phyloP scores from a whole-genome alignment of 2,329 filamentous ascomycete species.

The Neurospora crassa region DNA sequence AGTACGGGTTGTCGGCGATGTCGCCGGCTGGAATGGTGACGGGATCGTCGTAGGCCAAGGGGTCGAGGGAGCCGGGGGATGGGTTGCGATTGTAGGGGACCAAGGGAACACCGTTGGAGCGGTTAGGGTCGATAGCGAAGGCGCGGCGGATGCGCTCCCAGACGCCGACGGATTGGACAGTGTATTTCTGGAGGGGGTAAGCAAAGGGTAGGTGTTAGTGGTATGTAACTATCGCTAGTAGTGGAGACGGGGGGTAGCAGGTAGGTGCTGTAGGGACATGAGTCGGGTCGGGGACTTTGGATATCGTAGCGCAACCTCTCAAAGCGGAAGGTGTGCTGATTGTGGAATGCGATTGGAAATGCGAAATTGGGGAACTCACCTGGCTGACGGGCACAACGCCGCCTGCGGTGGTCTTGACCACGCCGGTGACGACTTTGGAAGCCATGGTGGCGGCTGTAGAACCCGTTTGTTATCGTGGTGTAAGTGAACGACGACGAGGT shows the following conservation, averaged over 20 bases:
- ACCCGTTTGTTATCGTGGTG: background rate
- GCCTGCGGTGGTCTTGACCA: conserved; percentile 44
- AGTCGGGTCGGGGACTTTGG: background rate
- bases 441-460: conserved; percentile 41
- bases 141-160: conserved; percentile 76
- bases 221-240: no score
- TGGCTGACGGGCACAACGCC: conserved; percentile 47
- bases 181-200: conserved; percentile 68
- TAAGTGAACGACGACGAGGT: conserved; percentile 3
- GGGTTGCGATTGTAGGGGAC: conserved; percentile 91
- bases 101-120: conserved; percentile 83
- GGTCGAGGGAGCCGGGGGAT: conserved; percentile 63
- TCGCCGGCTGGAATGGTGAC: conserved; percentile 78
- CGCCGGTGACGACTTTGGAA: conserved; percentile 51
- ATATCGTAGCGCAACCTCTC: background rate
- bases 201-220: conserved; percentile 12
- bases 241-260: background rate
- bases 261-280: background rate
- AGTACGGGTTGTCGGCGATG: conserved; percentile 88
- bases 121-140: conserved; percentile 74
- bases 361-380: conserved; percentile 33
- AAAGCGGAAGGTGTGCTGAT: no score
- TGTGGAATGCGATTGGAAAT: conserved; percentile 5
- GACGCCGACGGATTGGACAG: conserved; percentile 77
- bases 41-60: conserved; percentile 66